Base-by-base conservation (phyloP, 2,329 filamentous ascomycete genomes). In the Trichoderma sp. region DNA sequence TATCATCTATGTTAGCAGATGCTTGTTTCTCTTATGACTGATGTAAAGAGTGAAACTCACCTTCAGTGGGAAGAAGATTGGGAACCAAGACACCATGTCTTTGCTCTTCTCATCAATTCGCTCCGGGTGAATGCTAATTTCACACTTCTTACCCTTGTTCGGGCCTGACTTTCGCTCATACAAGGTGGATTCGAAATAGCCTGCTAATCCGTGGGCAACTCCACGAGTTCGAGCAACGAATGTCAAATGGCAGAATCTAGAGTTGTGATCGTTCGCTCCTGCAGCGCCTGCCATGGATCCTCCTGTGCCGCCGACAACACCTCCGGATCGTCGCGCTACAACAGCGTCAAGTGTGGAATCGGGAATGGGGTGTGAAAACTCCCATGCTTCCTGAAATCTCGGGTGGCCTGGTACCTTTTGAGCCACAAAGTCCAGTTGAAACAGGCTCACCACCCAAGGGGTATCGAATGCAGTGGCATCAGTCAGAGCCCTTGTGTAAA, bases 71-170 rank as follows among this genome's bases (percentile, higher is more conserved):
- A 99, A 99, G 82, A 95, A 97, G 34, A 99, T 98, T 1, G 96
- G 96, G 78, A 99, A 99, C 96, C 96, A 99, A 67, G 93, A 97
- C 72, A 97, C 97, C 96, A 99, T 99, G 75, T 96, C 94, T 77
- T 91, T 91, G 84, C 94, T 97, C 87, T 98, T 98, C 68, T 83
- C 83, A 68, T 96, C 93, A 81, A 99, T 98, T 34, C 91, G 92
- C 72, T 97, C 91, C 0, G 96, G 96, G 75, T 97, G 91, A 4
- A 92, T 99, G 76, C 93, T 97, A 70, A 99, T 86, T 82, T 98
- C 95, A 5, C 97, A 88, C 73, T 88, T 89, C 28, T 80, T 79
- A 6, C 74, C 79, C 66, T 73, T 75, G 34, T 75, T 77, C 32
- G 74, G 80, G 6, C 76, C 72, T 7, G 80, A 71, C 70, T 81